Evolutionary conservation across 2,329 filamentous ascomycete genomes (phyloP), one percentile per base, ranked within the genome.

Genomic region (Beauveria asiatica): DNA sequence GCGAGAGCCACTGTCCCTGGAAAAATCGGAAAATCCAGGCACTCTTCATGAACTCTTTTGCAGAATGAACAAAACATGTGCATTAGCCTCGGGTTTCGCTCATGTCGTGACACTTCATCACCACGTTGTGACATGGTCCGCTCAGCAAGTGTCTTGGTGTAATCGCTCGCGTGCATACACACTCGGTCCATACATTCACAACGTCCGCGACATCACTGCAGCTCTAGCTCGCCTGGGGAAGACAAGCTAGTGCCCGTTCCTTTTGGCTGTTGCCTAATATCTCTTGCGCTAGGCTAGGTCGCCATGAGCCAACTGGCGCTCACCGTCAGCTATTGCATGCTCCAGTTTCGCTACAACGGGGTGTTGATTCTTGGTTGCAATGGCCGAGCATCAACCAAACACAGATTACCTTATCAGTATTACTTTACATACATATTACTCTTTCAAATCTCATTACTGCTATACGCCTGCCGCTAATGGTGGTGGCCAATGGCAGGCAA

Each of bases 41-140:
- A 33, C 30, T 33, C 10, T 33, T 33, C 3, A 41, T 3, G 13
- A 39, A 13, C 13, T 37, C 30, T 21, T 21, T 27, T 27, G 23
- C 5, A 42, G 42, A 39, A 19, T 13, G 25, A 27, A 19, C 16
- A 48, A 23, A 27, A 10, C 3, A 42, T 17, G 10, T 23, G 37
- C 45, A 50, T 39, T 57, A 57, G 55, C 33, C 42, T 21, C 46
- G 46, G 55, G 33, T 21, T 57, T 51, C 56, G 56, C 56, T 33
- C 48, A 58, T 30, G 23, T 25, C 46, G 55, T 49, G 21, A 30
- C 17, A 57, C 55, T 21, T 33, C 23, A 41, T 48, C 11, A 33
- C 30, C 30, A 33, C 30, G 30, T 33, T 10, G 10, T 33, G 10
- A 33, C 30, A 33, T 33, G 11, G 30, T 33, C 30, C 10, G 30